Percentiles rank a stretch among this genome's conserved stretches.
These are phyloP conservation scores for Yamadazyma diddensiae DNA, from an alignment of 1,139 yeast species.

Conservation along the genomic window DNA sequence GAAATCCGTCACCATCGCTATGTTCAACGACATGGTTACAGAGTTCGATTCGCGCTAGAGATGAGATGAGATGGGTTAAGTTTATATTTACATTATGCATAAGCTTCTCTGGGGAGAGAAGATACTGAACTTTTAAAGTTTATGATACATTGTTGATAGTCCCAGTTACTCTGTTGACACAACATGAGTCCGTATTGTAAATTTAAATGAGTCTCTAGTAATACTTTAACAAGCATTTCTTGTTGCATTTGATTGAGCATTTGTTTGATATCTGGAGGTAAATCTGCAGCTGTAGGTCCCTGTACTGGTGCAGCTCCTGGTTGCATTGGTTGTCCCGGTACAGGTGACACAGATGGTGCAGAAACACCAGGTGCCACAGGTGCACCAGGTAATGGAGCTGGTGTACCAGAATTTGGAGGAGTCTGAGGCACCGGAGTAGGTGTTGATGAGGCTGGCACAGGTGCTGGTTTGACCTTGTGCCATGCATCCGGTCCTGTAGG, in stretches of 20 bases:
- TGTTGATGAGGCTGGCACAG: conserved; percentile 4
- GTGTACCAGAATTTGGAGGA: conserved; percentile 2
- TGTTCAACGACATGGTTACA: conserved; percentile 34
- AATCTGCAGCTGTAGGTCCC: conserved; percentile 20
- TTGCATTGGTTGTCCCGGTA: conserved; percentile 7
- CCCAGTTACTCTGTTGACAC: conserved; percentile 88
- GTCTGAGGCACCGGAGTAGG: conserved; percentile 10
- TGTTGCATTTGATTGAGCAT: conserved; percentile 57
- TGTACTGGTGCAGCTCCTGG: conserved; percentile 2
- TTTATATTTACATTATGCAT: not conserved
- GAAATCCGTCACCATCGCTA: conserved; percentile 91
- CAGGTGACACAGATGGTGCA: conserved; percentile 4
- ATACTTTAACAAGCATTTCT: conserved; percentile 61
- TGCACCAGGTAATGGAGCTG: conserved; percentile 4
- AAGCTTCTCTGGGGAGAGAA: conserved; percentile 46
- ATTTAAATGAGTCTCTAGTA: conserved; percentile 72
- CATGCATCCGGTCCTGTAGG: conserved; percentile 61
- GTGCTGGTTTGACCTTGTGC: conserved; percentile 23
- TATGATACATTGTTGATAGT: conserved; percentile 63
- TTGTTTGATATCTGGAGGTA: conserved; percentile 55
- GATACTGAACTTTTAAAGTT: conserved; percentile 66
- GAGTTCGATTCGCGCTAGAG: no score
- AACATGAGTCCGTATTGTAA: conserved; percentile 79
- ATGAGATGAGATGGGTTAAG: no score
- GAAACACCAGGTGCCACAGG: conserved; percentile 1